Conservation (phyloP, 805 yeast species). For the Teunomyces tritomae region DNA sequence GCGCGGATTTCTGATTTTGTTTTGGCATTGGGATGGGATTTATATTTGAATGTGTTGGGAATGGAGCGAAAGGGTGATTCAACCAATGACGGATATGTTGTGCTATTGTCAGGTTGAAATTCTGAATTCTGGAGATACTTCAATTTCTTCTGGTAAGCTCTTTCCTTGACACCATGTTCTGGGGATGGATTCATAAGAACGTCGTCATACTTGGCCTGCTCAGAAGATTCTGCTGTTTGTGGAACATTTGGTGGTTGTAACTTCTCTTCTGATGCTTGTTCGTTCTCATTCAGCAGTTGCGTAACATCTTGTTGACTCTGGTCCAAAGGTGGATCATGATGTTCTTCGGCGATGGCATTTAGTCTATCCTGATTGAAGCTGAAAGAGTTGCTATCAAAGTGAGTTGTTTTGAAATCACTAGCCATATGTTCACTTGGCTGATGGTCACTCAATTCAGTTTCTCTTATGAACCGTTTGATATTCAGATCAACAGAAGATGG, state of each 20-base stretch:
- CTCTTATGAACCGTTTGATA: constrained; percentile 25
- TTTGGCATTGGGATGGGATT: constrained; percentile 44
- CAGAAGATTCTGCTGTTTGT: background rate
- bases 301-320: background rate
- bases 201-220: background rate
- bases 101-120: constrained; percentile 20
- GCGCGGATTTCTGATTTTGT: constrained; percentile 33
- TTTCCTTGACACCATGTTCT: constrained; percentile 6
- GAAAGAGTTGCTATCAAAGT: constrained; percentile 1
- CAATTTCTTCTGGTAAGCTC: constrained; percentile 29
- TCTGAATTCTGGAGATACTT: constrained; percentile 33
- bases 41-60: constrained; percentile 44
- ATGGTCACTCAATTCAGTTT: constrained; percentile 25
- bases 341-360: background rate
- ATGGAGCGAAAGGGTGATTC: constrained; percentile 23
- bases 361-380: background rate
- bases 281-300: background rate
- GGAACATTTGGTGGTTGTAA: background rate
- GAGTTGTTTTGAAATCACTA: constrained; percentile 16
- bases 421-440: constrained; percentile 9
- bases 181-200: constrained; percentile 4
- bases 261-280: background rate
- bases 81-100: background rate
- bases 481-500: constrained; percentile 23
- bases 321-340: background rate